Evolutionary conservation across 140 eudicot genomes (phyloP).

Genomic region (Eryngium alpinum): DNA sequence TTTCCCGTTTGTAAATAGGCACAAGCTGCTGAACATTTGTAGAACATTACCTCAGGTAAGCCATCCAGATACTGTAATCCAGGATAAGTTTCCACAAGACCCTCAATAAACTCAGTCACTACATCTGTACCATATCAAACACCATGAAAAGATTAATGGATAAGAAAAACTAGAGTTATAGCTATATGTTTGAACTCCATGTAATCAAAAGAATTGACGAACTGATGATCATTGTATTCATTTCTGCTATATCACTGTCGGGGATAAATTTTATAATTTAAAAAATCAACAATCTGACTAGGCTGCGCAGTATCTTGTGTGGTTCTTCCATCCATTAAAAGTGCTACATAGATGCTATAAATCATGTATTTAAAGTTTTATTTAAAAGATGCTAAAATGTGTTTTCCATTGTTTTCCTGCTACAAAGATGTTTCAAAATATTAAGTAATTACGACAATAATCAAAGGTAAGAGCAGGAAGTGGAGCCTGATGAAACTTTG

Average conservation of each 20-base stretch:
- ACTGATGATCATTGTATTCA: not conserved
- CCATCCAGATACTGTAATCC: slow-evolving; percentile 97
- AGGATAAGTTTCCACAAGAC: slow-evolving; percentile 94
- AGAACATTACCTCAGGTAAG: slow-evolving; percentile 63
- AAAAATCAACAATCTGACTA: not conserved
- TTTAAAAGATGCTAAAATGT: too few relatives aligned
- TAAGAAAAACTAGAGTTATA: not conserved
- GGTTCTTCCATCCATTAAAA: not conserved
- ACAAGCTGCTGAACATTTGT: not conserved
- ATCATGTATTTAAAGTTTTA: too few relatives aligned
- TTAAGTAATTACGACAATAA: too few relatives aligned
- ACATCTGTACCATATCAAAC: slow-evolving; percentile 51
- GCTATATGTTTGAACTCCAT: slow-evolving; percentile 1
- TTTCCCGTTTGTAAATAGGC: not conserved
- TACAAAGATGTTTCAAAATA: too few relatives aligned
- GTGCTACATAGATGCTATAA: too few relatives aligned
- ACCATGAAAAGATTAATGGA: not conserved
- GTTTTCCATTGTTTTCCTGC: too few relatives aligned
- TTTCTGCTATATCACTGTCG: not conserved
- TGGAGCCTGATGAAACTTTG: too few relatives aligned
- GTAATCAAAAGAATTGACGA: slow-evolving; percentile 1
- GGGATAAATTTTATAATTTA: not conserved
- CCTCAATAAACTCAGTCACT: slow-evolving; percentile 96
- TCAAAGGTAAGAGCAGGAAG: too few relatives aligned
- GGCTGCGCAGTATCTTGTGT: not conserved